Percentiles rank a stretch among this genome's conserved stretches.
phyloP scores from a whole-genome alignment of 192 early-diverging fungal genomes.

The Lunasporangiospora selenospora region DNA sequence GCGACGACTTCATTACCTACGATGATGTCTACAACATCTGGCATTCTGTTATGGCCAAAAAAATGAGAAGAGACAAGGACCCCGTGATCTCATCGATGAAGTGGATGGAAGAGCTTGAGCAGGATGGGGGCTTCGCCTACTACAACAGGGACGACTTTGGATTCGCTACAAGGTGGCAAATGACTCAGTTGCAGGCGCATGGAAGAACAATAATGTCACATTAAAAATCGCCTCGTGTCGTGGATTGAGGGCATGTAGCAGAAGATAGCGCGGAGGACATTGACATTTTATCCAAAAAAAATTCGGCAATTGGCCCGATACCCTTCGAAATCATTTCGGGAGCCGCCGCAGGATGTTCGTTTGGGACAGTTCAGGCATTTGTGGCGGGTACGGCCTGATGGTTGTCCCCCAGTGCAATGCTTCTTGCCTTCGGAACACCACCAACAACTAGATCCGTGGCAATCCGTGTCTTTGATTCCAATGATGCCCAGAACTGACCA shows the following conservation, averaged over 20 bases:
- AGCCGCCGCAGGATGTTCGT: no score
- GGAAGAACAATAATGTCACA: no score
- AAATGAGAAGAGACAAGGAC: neutral
- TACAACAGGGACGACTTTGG: conserved; percentile 10
- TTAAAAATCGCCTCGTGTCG: no score
- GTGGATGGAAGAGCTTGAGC: neutral
- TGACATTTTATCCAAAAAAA: no score
- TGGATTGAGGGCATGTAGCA: no score
- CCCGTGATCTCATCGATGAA: neutral
- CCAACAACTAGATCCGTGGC: conserved; percentile 8
- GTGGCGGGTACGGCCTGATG: no score
- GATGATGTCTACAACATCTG: conserved; percentile 5
- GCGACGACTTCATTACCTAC: conserved; percentile 1
- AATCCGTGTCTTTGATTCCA: conserved; percentile 2
- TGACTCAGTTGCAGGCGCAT: conserved; percentile 6
- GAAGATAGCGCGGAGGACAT: no score
- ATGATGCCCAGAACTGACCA: neutral
- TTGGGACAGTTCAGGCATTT: no score
- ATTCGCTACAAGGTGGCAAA: conserved; percentile 18
- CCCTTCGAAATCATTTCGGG: no score
- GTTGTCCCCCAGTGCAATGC: conserved; percentile 1
- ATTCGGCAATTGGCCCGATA: no score
- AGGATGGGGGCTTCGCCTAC: neutral
- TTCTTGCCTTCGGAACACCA: conserved; percentile 2
- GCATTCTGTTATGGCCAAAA: neutral